Conservation (phyloP, 2,329 filamentous ascomycete species). For the Aspergillus sp. region DNA sequence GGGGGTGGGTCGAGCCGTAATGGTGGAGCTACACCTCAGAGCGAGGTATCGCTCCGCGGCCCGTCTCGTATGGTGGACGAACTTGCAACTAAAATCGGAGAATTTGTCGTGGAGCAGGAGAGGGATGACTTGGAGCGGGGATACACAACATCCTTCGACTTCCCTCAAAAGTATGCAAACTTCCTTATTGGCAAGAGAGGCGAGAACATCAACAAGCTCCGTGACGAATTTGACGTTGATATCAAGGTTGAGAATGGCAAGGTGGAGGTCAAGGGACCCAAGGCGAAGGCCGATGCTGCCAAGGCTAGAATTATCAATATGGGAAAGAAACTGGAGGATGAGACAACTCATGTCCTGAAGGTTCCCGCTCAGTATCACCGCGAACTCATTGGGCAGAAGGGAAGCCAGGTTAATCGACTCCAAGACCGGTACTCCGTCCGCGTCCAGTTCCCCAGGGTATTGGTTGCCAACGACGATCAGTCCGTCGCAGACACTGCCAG, state of each 20-base stretch:
- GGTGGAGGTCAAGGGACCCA: constrained; percentile 92
- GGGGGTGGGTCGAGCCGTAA: constrained; percentile 35
- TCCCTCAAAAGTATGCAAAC: constrained; percentile 92
- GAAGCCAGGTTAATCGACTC: constrained; percentile 84
- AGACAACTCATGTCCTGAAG: constrained; percentile 82
- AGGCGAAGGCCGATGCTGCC: constrained; percentile 87
- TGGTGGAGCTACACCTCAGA: constrained; percentile 25
- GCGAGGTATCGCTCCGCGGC: constrained; percentile 70
- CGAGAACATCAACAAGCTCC: constrained; percentile 67
- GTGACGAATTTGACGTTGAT: constrained; percentile 69
- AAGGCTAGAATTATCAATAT: constrained; percentile 78
- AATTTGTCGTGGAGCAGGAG: constrained; percentile 84
- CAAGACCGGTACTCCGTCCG: constrained; percentile 91
- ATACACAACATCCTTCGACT: constrained; percentile 83
- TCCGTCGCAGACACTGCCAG: constrained; percentile 68
- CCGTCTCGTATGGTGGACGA: constrained; percentile 71
- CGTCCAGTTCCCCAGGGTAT: constrained; percentile 86
- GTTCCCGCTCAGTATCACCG: constrained; percentile 92
- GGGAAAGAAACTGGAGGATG: constrained; percentile 82
- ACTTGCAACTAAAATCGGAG: constrained; percentile 69
- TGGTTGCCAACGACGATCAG: constrained; percentile 61
- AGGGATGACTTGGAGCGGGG: constrained; percentile 92
- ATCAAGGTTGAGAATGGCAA: constrained; percentile 92
- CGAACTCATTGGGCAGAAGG: constrained; percentile 86
- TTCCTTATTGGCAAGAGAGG: constrained; percentile 70